phyloP scores from a whole-genome alignment of 1,139 yeast genomes.

The Magnusiomyces suaveolens region DNA sequence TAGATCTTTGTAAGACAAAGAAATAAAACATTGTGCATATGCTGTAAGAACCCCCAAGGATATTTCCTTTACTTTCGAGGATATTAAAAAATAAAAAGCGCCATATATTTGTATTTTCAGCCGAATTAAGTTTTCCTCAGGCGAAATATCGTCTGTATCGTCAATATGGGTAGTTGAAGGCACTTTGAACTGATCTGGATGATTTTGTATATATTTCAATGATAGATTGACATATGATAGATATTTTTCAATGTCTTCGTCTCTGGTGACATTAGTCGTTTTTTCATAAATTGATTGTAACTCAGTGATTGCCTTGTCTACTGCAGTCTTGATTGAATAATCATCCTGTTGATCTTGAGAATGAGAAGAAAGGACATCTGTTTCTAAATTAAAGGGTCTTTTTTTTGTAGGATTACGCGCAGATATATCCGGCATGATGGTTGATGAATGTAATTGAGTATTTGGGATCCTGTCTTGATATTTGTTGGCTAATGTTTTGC shows the following conservation, averaged over 20 bases:
- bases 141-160: background rate
- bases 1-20: background rate
- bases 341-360: too few species aligned
- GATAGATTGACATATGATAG: background rate
- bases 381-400: too few species aligned
- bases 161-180: too few species aligned
- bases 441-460: too few species aligned
- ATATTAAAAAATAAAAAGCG: background rate
- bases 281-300: background rate
- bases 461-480: too few species aligned
- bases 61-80: background rate
- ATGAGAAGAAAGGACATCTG: too few species aligned
- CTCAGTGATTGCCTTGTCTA: background rate
- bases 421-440: too few species aligned
- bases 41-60: background rate
- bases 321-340: background rate
- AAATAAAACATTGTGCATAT: background rate
- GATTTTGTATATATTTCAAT: background rate
- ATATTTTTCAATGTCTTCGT: background rate
- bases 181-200: background rate
- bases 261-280: background rate
- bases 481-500: too few species aligned
- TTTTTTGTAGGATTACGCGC: too few species aligned
- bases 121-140: background rate
- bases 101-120: constrained; percentile 1